A percentile compares a stretch with the other conserved stretches of the same genome.
phyloP scores from a whole-genome alignment of 2,329 filamentous ascomycete species.

The Cladophialophora bantiana region DNA sequence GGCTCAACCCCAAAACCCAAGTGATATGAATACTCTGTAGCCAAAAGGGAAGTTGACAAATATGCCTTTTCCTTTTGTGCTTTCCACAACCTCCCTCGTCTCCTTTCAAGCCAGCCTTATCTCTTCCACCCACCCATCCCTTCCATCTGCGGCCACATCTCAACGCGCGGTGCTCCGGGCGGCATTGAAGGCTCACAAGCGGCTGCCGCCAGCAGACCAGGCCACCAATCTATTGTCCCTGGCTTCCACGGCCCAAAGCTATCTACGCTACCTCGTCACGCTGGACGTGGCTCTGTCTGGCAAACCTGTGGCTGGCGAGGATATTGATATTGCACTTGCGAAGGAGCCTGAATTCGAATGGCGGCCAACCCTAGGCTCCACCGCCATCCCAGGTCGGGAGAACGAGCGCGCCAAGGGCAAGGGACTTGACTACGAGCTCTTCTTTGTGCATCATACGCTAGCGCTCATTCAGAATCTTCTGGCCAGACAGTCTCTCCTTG shows the following conservation, averaged over 20 bases:
- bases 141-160: conserved; percentile 82
- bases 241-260: conserved; percentile 72
- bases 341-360: conserved; percentile 76
- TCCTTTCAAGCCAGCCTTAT: conserved; percentile 79
- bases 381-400: conserved; percentile 66
- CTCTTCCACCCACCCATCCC: conserved; percentile 85
- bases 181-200: conserved; percentile 86
- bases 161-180: conserved; percentile 83
- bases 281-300: conserved; percentile 75
- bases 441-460: conserved; percentile 77
- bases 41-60: neutral
- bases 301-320: conserved; percentile 63
- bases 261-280: conserved; percentile 82
- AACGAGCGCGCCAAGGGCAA: conserved; percentile 71
- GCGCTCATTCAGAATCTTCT: conserved; percentile 76
- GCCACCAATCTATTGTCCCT: conserved; percentile 73
- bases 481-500: conserved; percentile 74
- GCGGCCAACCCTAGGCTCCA: conserved; percentile 78
- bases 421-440: conserved; percentile 82
- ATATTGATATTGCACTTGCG: conserved; percentile 71
- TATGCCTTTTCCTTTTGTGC: conserved; percentile 89
- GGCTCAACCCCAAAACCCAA: neutral
- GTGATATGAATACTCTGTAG: neutral
- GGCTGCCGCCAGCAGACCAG: conserved; percentile 75
- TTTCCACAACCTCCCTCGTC: conserved; percentile 89